phyloP scores from a whole-genome alignment of 345 rosid genomes.

The Eucalyptus albens region DNA sequence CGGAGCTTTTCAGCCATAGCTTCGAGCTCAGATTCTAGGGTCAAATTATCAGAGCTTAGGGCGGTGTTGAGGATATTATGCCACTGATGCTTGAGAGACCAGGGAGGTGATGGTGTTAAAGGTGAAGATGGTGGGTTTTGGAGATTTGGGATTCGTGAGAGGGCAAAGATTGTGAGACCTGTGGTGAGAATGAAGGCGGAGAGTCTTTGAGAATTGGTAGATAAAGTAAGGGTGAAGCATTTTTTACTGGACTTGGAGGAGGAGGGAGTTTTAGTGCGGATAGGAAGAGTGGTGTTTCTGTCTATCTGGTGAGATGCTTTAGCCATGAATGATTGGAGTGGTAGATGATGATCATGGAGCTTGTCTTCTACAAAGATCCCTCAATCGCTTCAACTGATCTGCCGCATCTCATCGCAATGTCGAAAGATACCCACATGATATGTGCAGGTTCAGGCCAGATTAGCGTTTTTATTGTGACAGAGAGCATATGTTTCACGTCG shows the following conservation, averaged over 20 bases:
- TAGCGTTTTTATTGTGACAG: neutral
- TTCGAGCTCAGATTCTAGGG: neutral
- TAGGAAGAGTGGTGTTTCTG: neutral
- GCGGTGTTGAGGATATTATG: neutral
- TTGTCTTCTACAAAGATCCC: neutral
- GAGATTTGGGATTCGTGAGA: neutral
- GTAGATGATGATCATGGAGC: neutral
- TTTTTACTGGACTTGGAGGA: neutral
- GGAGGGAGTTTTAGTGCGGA: neutral
- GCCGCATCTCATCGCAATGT: neutral
- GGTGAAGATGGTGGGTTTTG: neutral
- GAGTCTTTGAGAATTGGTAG: neutral
- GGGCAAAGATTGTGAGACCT: neutral
- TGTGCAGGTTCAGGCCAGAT: neutral
- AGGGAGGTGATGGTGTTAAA: neutral
- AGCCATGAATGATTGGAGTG: neutral
- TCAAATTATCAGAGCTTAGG: neutral
- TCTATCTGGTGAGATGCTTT: neutral
- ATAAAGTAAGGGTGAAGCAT: neutral
- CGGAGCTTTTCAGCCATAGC: conserved; percentile 9
- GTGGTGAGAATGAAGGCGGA: neutral
- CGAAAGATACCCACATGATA: neutral
- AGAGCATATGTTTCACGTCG: neutral
- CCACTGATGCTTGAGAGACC: neutral
- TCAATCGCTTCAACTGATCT: neutral